A percentile compares a stretch with the other conserved stretches of the same genome.
These are phyloP conservation scores for Trichophyton rubrum DNA, from an alignment of 2,329 filamentous ascomycete genomes.

Conservation along the genomic window DNA sequence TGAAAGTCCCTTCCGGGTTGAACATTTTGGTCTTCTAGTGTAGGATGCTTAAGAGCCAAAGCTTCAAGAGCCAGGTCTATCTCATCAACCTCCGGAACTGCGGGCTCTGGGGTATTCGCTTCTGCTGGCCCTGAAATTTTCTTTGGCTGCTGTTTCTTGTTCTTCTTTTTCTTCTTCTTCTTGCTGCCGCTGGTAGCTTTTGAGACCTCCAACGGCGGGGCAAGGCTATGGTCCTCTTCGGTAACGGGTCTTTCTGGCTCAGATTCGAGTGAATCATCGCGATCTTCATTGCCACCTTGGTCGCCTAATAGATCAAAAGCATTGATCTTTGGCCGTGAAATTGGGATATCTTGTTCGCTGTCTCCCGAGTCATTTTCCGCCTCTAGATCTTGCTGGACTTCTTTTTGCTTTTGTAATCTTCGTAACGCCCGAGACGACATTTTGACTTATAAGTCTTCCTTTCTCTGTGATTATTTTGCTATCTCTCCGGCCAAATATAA, in stretches of 20 bases:
- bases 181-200: constrained; percentile 20
- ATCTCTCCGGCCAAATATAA: too few species aligned
- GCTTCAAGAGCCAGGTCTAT: constrained; percentile 53
- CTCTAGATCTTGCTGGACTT: constrained; percentile 37
- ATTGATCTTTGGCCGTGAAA: constrained; percentile 35
- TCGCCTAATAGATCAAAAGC: constrained; percentile 42
- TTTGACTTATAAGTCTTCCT: neutral
- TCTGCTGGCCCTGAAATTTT: constrained; percentile 19
- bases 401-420: constrained; percentile 50
- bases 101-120: constrained; percentile 10
- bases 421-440: constrained; percentile 58
- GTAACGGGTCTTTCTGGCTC: constrained; percentile 16
- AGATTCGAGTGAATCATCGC: constrained; percentile 24
- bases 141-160: constrained; percentile 42
- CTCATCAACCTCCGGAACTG: constrained; percentile 42
- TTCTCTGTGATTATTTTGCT: neutral
- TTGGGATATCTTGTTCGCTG: constrained; percentile 23
- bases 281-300: constrained; percentile 26
- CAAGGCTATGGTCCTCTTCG: constrained; percentile 12
- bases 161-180: constrained; percentile 49
- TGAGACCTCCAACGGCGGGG: constrained; percentile 8
- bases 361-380: constrained; percentile 31
- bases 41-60: constrained; percentile 37
- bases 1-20: neutral
- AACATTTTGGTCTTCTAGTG: neutral